Base-by-base conservation (phyloP, 129 eudicot species). In the Artemisia annua region DNA sequence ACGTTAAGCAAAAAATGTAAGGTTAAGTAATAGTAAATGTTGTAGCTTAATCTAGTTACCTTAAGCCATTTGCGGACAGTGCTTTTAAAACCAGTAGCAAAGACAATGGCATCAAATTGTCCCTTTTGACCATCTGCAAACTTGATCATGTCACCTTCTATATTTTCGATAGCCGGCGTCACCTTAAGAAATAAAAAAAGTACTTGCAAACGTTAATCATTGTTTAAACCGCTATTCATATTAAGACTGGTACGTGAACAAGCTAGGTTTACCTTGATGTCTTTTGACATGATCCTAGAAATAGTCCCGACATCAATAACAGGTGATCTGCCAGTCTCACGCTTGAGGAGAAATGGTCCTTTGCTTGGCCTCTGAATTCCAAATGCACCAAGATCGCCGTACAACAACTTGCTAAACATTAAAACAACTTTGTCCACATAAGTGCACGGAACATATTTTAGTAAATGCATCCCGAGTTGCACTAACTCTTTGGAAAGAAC, bases 41-140 rank as follows among this genome's bases (percentile, higher is more conserved):
- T 30, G 26, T 5, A 14, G 48, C 35, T n/a, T 35, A 35, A 1
- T 35, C 11, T 53, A 14, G 16, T 9, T 75, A 89, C 96, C 89
- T 84, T 54, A 15, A 89, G 88, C 91, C 91, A 89, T 39, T 75
- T 73, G 13, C 32, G 39, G 24, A 80, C 89, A 0, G 81, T 82
- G 78, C 79, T 82, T 64, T 26, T 80, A 26, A 70, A 89, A 22
- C 96, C 96, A 0, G 92, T 82, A 26, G 87, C 96, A 66, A 89
- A 84, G 4, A 89, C 69, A 3, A 89, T 82, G 11, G 83, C 88
- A 48, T 89, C 89, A 80, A 71, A 82, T 3, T 63, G 73, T 7
- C 64, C 53, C 69, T 44, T 54, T 20, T 18, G 22, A 2, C 83
- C 83, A 28, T 86, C 75, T 6, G 48, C 26, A 61, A 89, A 86